Evolutionary conservation across 2,329 filamentous ascomycete genomes (phyloP), one percentile per base, ranked within the genome.

Genomic region (Ophiostoma tasmaniense): DNA sequence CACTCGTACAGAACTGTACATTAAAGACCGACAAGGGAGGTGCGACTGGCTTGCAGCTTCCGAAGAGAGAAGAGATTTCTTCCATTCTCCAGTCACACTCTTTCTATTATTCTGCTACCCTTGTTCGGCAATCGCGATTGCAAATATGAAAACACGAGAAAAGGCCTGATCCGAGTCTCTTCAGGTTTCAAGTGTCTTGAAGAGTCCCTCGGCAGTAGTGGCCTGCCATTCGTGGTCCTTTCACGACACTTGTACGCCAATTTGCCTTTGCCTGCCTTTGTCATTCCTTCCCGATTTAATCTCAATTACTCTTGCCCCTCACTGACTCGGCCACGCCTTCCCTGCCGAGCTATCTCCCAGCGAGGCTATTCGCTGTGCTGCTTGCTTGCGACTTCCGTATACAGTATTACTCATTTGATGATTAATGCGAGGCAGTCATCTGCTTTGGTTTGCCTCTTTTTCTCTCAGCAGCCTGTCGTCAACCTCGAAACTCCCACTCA

Each of bases 251-350:
- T 33, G 5, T 33, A 33, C 33, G 33, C 8, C 33, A 33, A 33
- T 33, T 33, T 33, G n/a, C 20, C 45, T 52, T 52, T 52, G 35
- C 50, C 20, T 64, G 20, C 33, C 33, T 37, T 37, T 64, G 61
- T 64, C 61, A 33, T 20, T 33, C 28, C 35, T 20, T 61, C 55
- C 68, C 69, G 68, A 68, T 70, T 68, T 62, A 59, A 66, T 50
- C n/a, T 39, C 55, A 17, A 62, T 67, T 71, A 64, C 70, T 70
- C 68, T 70, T 70, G 71, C 71, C 71, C 71, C 69, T 72, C 71
- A 55, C 55, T 68, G 66, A 69, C 69, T 71, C 68, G 65, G 69
- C 62, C 70, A 59, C 66, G 65, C 70, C 67, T 72, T 70, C 69
- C 68, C 67, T 71, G 37, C 67, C 69, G 70, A 71, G 71, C 22